Conservation (phyloP, 331 rosid genomes). For the Erythrophleum ivorense region DNA sequence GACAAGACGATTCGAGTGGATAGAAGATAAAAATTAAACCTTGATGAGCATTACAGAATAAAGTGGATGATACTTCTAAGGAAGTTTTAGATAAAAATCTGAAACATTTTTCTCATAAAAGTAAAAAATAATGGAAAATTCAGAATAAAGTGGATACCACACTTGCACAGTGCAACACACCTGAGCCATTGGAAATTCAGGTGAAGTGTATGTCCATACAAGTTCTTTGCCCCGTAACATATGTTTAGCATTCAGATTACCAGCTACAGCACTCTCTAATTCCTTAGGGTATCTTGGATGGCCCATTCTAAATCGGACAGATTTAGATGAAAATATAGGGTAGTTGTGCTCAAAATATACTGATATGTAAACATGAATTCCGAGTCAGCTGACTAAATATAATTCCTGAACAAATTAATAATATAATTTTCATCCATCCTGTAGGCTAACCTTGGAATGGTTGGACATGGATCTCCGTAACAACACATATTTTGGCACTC, state of each 20-base stretch:
- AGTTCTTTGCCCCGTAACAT: conserved; percentile 28
- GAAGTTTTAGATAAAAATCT: background rate
- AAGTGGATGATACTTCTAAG: conserved; percentile 5
- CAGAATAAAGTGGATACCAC: conserved; percentile 25
- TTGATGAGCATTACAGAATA: background rate
- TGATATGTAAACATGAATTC: conserved; percentile 47
- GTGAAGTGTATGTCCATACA: conserved; percentile 66
- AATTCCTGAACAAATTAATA: conserved; percentile 11
- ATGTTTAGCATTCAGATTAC: background rate
- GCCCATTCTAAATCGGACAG: conserved; percentile 69
- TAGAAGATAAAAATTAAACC: conserved; percentile 7
- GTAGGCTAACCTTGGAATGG: conserved; percentile 70
- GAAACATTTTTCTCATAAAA: background rate
- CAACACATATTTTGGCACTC: conserved; percentile 54
- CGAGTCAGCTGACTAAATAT: conserved; percentile 31
- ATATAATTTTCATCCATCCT: background rate
- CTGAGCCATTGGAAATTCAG: conserved; percentile 70
- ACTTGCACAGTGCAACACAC: conserved; percentile 45
- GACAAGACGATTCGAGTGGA: background rate
- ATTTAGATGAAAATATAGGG: conserved; percentile 62
- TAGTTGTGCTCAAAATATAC: conserved; percentile 62
- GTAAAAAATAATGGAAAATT: conserved; percentile 27
- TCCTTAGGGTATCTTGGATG: conserved; percentile 35
- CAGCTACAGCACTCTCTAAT: background rate
- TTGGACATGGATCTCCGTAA: conserved; percentile 63